Evolutionary conservation across 1,284 basidiomycete genomes (phyloP), one percentile per base, ranked within the genome.

Genomic region (Tylopilus sp.): DNA sequence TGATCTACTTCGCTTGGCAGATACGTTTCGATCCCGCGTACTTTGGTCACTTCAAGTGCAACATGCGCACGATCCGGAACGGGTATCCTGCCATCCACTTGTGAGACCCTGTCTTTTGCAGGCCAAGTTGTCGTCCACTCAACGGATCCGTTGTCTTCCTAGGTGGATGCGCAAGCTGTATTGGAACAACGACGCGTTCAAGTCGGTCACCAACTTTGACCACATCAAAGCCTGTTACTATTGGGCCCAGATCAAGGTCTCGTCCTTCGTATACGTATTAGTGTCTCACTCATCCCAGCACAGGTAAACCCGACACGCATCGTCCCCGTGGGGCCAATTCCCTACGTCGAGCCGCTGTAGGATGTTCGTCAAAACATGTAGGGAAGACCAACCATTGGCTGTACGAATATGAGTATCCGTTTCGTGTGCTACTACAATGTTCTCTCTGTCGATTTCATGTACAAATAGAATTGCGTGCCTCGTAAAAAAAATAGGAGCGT

Each of bases 21-120:
- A 21, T 67, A 41, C 67, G 67, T 15, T 66, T 82, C 64, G 92
- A 96, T 62, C 86, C 89, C 0, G 94, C 92, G 29, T 98, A 99
- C 70, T 80, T 88, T 46, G 83, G 84, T 1, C 89, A 93, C 69
- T 97, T 98, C 79, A 97, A 97, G 69, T 96, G 92, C 74, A 96
- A 97, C 76, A 69, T 91, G 56, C 83, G 84, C 31, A 79, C 81
- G 40, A 89, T 90, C 55, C 81, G 86, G 9, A 62, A 84, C 60
- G 86, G 88, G 21, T 96, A 92, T 69, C 92, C 92, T 21, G 77
- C 82, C 42, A 77, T 95, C 44, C 81, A 96, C 70, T 68, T 71
- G 82, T 84, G 53, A 54, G 78, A 65, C 30, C 31, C 2, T 12
- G 34, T 42, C 4, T 4, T 15, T 11, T 41, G 15, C 15, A n/a